Evolutionary conservation across 495 filamentous ascomycete species (phyloP).

Genomic region (Usnea hakonensis): DNA sequence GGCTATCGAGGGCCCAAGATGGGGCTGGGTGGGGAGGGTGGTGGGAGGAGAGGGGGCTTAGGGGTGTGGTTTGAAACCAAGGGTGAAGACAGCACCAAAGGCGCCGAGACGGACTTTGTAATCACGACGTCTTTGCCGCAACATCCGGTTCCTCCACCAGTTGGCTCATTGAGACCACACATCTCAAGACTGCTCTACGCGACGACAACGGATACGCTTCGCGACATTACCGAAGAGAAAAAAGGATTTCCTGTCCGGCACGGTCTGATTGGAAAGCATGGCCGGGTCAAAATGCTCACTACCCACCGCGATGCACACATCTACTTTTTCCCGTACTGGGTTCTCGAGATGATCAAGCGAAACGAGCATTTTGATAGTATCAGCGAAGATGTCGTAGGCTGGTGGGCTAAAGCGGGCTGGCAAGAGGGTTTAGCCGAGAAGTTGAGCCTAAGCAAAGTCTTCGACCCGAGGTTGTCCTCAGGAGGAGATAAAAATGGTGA

Average conservation of each 20-base stretch:
- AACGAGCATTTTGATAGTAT: constrained; percentile 80
- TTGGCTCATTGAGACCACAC: constrained; percentile 53
- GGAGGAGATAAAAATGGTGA: constrained; percentile 28
- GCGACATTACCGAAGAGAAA: constrained; percentile 66
- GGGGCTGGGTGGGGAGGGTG: constrained; percentile 44
- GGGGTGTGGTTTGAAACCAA: constrained; percentile 86
- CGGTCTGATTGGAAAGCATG: constrained; percentile 60
- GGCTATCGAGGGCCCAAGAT: constrained; percentile 29
- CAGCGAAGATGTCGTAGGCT: constrained; percentile 85
- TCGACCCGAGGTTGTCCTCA: constrained; percentile 32
- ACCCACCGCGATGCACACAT: constrained; percentile 83
- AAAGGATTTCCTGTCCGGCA: constrained; percentile 59
- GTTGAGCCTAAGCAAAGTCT: constrained; percentile 60
- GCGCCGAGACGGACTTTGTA: constrained; percentile 85
- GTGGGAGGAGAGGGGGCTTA: constrained; percentile 64
- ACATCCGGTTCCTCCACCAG: constrained; percentile 45
- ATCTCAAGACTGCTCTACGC: constrained; percentile 64
- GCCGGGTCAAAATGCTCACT: constrained; percentile 65
- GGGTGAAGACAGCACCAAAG: constrained; percentile 66
- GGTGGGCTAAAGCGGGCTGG: constrained; percentile 93
- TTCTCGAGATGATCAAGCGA: constrained; percentile 65
- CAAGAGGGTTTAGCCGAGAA: constrained; percentile 72
- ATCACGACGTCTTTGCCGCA: constrained; percentile 57
- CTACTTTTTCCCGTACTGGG: constrained; percentile 89
- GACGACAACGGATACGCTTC: constrained; percentile 75